A percentile compares a stretch with the other conserved stretches of the same genome.
phyloP scores from a whole-genome alignment of 164 flowering plant species.

The Echeveria elegans region DNA sequence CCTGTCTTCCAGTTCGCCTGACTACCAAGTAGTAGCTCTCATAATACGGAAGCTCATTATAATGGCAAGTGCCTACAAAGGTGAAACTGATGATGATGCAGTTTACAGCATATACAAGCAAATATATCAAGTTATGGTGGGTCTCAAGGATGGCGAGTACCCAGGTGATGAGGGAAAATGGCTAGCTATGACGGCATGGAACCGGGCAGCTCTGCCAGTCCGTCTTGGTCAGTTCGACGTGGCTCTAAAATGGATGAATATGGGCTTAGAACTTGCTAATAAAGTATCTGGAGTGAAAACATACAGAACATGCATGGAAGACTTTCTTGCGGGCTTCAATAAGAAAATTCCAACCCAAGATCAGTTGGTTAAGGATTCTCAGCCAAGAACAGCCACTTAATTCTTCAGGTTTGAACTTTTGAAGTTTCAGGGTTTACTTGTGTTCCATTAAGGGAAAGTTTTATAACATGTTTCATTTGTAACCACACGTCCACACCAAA shows the following conservation, averaged over 20 bases:
- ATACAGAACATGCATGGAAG: conserved; percentile 40
- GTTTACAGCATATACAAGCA: conserved; percentile 53
- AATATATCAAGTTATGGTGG: conserved; percentile 74
- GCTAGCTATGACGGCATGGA: conserved; percentile 90
- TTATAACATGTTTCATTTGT: too few relatives aligned
- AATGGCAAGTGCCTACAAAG: conserved; percentile 31
- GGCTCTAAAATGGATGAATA: conserved; percentile 74
- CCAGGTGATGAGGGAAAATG: conserved; percentile 83
- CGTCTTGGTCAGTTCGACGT: conserved; percentile 45
- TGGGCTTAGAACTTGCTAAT: conserved; percentile 58
- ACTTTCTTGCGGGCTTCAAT: conserved; percentile 27
- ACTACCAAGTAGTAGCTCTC: conserved; percentile 41
- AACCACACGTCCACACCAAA: too few relatives aligned
- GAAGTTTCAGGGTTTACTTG: too few relatives aligned
- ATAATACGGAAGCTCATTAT: conserved; percentile 38
- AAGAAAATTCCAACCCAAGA: conserved; percentile 19
- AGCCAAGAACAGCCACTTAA: background rate
- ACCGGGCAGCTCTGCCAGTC: conserved; percentile 65
- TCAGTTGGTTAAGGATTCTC: background rate
- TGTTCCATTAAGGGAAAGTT: too few relatives aligned
- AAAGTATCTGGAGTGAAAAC: conserved; percentile 49
- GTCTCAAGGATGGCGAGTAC: conserved; percentile 70
- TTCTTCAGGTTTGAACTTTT: background rate
- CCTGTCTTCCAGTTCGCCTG: conserved; percentile 45
- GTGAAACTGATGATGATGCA: conserved; percentile 50